Evolutionary conservation across 2,329 filamentous ascomycete species (phyloP), one percentile per base, ranked within the genome.

Genomic region (Ascochyta rabiei): DNA sequence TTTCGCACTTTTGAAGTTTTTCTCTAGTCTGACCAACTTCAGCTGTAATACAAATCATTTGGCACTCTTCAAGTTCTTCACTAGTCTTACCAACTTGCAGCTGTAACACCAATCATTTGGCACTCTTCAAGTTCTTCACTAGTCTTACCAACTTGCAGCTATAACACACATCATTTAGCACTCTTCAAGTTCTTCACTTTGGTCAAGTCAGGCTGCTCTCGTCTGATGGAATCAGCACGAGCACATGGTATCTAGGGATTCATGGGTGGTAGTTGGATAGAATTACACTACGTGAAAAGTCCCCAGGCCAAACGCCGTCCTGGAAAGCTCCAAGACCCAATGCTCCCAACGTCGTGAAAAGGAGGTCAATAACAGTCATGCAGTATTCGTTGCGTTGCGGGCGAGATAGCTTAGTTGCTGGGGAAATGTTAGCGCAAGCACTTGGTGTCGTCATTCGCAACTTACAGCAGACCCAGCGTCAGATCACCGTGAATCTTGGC

Each of bases 401-500:
- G 4, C 6, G n/a, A n/a, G n/a, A n/a, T 40, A 24, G 31, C 39
- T 70, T 58, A 74, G 62, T 74, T 74, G 31, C 72, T 74, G 50
- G 16, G n/a, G 2, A 30, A 24, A 35, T n/a, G 56, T 73, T 42
- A 71, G 68, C 56, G 31, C 31, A 30, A 15, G 8, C 4, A 19
- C 18, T 34, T 46, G n/a, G 13, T 8, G 21, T 2, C 4, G n/a
- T 19, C 7, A 26, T 24, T 8, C 21, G 18, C 34, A 34, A 77
- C 77, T 71, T 76, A 79, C 77, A 82, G 75, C 63, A 82, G 64
- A 68, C 80, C 83, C 48, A 86, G 68, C n/a, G 84, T 86, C 56
- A 86, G 74, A 64, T 86, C 84, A 75, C 84, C 84, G 60, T 86
- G 83, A 62, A 86, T 86, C 73, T 84, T 85, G n/a, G 84, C 84